phyloP scores from a whole-genome alignment of 2,329 filamentous ascomycete species.

The Dothideomycetidae sp. region DNA sequence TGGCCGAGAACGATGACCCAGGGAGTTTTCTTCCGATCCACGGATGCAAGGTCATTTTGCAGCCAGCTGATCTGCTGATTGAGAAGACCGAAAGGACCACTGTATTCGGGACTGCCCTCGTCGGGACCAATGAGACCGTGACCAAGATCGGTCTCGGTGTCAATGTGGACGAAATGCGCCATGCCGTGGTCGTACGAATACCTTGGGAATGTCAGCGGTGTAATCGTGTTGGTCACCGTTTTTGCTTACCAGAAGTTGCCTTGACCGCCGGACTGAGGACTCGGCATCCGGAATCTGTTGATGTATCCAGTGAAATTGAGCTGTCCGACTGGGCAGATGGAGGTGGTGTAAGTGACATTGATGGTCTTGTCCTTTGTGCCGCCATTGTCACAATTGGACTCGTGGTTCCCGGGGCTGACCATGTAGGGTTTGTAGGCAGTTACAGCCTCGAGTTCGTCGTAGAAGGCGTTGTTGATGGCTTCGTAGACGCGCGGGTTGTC shows the following conservation, averaged over 20 bases:
- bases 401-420: slow-evolving; percentile 38
- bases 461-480: no score
- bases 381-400: no score
- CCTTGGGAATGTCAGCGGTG: no score
- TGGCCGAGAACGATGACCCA: slow-evolving; percentile 34
- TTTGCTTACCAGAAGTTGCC: slow-evolving; percentile 42
- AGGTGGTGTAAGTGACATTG: no score
- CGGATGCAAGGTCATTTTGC: slow-evolving; percentile 29
- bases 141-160: slow-evolving; percentile 38
- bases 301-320: slow-evolving; percentile 38
- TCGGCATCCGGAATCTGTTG: slow-evolving; percentile 39
- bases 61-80: slow-evolving; percentile 35
- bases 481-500: slow-evolving; percentile 40
- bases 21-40: slow-evolving; percentile 34
- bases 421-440: slow-evolving; percentile 40
- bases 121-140: no score
- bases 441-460: slow-evolving; percentile 41
- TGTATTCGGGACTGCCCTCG: slow-evolving; percentile 33
- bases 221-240: no score
- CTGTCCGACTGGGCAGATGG: slow-evolving; percentile 37
- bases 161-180: slow-evolving; percentile 37
- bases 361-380: no score
- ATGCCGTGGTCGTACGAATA: slow-evolving; percentile 42
- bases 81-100: slow-evolving; percentile 35
- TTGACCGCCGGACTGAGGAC: slow-evolving; percentile 33